Evolutionary conservation across 768 basidiomycete species (phyloP).

Genomic region (Filobasidium floriforme): DNA sequence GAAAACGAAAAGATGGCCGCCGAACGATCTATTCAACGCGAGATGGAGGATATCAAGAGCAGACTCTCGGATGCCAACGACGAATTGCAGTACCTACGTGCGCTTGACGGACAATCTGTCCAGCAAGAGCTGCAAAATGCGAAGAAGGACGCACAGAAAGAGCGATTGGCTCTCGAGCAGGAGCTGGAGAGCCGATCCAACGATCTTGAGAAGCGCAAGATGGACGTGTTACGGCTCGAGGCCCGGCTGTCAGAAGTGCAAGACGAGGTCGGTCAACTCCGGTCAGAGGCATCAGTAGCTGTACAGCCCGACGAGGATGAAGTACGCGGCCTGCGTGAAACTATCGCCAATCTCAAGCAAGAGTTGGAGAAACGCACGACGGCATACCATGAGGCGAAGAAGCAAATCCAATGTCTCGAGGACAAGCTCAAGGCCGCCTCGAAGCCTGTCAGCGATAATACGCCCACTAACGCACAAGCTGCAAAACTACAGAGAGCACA

Average conservation of each 20-base stretch:
- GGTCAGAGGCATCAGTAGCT: no score
- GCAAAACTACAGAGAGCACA: conserved; percentile 19
- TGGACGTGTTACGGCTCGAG: conserved; percentile 21
- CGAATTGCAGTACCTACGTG: conserved; percentile 32
- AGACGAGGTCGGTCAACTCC: no score
- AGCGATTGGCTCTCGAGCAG: conserved; percentile 24
- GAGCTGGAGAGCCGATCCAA: conserved; percentile 26
- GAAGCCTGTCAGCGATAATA: conserved; percentile 11
- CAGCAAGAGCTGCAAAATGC: conserved; percentile 31
- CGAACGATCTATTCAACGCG: conserved; percentile 31
- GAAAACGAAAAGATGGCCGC: conserved; percentile 42
- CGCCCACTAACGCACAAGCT: neutral
- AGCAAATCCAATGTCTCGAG: neutral
- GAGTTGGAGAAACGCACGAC: neutral
- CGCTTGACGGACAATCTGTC: conserved; percentile 9
- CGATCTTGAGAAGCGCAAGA: conserved; percentile 22
- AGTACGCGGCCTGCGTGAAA: conserved; percentile 16
- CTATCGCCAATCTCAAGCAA: conserved; percentile 13
- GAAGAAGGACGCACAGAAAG: conserved; percentile 28
- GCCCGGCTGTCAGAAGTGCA: conserved; percentile 15
- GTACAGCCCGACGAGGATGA: conserved; percentile 20
- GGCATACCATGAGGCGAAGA: neutral
- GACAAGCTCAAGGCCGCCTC: neutral
- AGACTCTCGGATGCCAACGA: conserved; percentile 37
- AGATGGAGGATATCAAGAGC: conserved; percentile 31